Base-by-base conservation (phyloP, 2,329 filamentous ascomycete species). In the Alternaria brassicae region DNA sequence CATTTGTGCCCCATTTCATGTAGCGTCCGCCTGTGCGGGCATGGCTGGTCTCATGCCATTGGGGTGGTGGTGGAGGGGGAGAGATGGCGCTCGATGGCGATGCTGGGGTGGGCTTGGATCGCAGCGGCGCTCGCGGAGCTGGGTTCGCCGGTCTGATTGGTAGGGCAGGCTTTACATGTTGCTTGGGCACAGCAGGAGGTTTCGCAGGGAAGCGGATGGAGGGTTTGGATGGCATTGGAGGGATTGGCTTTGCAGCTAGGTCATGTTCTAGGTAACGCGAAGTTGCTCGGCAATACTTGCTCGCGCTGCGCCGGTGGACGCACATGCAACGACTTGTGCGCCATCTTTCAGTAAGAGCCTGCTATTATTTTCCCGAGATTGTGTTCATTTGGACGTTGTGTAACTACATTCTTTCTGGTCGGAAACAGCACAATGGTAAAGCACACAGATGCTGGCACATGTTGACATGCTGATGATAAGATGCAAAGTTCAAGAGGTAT, bases 171-270 rank as follows among this genome's bases (percentile, higher is more conserved):
- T 56, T 34, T 19, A 53, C 13, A 48, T 53, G 54, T 12, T 53
- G 40, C 32, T 51, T 61, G 21, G 53, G 27, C 3, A 58, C 32
- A 21, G 53, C 25, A 12, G 45, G 27, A 25, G 58, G 41, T 41
- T 62, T 66, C 5, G 47, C 27, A 7, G 60, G 45, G 30, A 70
- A 53, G 21, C 67, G 67, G 30, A 68, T 41, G 9, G 60, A 64
- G 15, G 69, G 69, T 68, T 72, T 73, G 25, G 66, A 68, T 19
- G 70, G 69, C 71, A 73, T 73, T 39, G 42, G 49, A 15, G 2
- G 23, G 28, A 17, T 17, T 36, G 15, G 30, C 25, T 19, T 25
- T 23, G 36, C 32, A 41, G 25, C 25, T 34, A 30, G 45, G 27
- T 28, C 17, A 12, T 40, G 34, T 17, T 34, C 12, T 52, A 30